phyloP scores from a whole-genome alignment of 495 filamentous ascomycete genomes.

The Penicillium odoratum region DNA sequence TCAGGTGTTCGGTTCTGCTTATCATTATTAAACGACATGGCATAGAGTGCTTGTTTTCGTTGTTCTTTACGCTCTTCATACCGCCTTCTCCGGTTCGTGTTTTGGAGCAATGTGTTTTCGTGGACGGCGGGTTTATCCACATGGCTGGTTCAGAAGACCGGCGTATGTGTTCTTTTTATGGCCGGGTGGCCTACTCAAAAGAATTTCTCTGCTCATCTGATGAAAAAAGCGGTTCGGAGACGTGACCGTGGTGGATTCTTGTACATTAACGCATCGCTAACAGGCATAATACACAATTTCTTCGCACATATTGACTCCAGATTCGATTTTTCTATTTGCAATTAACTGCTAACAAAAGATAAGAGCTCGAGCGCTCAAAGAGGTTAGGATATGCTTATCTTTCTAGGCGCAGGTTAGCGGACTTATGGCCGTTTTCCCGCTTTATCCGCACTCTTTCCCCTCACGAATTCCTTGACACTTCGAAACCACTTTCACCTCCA shows the following conservation, averaged over 20 bases:
- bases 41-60: constrained; percentile 42
- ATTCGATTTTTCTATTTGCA: not conserved
- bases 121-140: constrained; percentile 33
- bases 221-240: constrained; percentile 22
- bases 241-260: constrained; percentile 29
- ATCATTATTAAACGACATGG: constrained; percentile 42
- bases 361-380: too few relatives aligned
- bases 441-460: constrained; percentile 10
- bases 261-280: constrained; percentile 44
- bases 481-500: not conserved
- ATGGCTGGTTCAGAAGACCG: constrained; percentile 21
- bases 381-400: constrained; percentile 1
- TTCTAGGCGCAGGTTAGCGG: not conserved
- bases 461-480: constrained; percentile 1
- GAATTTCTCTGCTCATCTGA: constrained; percentile 24
- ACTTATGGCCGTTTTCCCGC: not conserved
- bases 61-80: constrained; percentile 30
- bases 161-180: constrained; percentile 20
- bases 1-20: constrained; percentile 45
- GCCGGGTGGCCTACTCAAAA: constrained; percentile 12
- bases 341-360: not conserved
- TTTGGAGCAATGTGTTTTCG: constrained; percentile 34
- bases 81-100: constrained; percentile 18
- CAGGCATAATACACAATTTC: constrained; percentile 39
- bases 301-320: constrained; percentile 15